Percentiles rank a stretch among this genome's conserved stretches.
Conservation (phyloP, 2,329 filamentous ascomycete genomes). For the Trichocomaceae sp. region DNA sequence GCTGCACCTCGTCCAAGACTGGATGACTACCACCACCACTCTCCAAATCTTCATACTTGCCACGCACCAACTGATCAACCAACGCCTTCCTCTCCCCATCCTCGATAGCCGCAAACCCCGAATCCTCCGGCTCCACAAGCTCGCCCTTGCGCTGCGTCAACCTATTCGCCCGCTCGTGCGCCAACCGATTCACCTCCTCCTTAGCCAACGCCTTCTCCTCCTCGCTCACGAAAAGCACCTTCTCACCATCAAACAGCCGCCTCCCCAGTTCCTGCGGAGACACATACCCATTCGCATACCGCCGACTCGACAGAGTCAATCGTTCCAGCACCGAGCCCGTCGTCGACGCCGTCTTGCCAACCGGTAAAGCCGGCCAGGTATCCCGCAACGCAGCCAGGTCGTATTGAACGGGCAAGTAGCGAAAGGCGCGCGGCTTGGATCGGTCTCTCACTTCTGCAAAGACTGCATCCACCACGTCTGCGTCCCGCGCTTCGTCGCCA, state of each 20-base stretch:
- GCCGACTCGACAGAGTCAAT: slow-evolving; percentile 29
- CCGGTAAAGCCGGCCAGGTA: slow-evolving; percentile 37
- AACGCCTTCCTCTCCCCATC: slow-evolving; percentile 23
- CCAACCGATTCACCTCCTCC: slow-evolving; percentile 29
- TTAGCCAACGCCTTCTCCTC: slow-evolving; percentile 32
- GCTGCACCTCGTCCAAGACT: slow-evolving; percentile 27
- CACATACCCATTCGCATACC: slow-evolving; percentile 30
- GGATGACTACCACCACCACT: slow-evolving; percentile 17
- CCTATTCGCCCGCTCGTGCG: slow-evolving; percentile 27
- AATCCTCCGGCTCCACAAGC: slow-evolving; percentile 28
- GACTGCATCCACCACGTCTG: slow-evolving; percentile 26
- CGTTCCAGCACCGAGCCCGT: slow-evolving; percentile 30
- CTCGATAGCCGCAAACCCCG: slow-evolving; percentile 23
- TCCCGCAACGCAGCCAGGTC: slow-evolving; percentile 26
- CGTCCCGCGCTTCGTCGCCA: slow-evolving; percentile 18
- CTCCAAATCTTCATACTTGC: slow-evolving; percentile 26
- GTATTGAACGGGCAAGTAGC: slow-evolving; percentile 31
- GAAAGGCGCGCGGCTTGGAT: slow-evolving; percentile 24
- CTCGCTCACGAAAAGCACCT: slow-evolving; percentile 32
- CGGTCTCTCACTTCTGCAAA: slow-evolving; percentile 26
- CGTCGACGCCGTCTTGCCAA: slow-evolving; percentile 22
- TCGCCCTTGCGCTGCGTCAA: slow-evolving; percentile 33
- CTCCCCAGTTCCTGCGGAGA: slow-evolving; percentile 32
- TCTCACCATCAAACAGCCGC: slow-evolving; percentile 32
- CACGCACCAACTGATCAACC: slow-evolving; percentile 27